These are phyloP conservation scores for Stemphylium vesicarium DNA, from an alignment of 2,329 filamentous ascomycete genomes.

Conservation along the genomic window DNA sequence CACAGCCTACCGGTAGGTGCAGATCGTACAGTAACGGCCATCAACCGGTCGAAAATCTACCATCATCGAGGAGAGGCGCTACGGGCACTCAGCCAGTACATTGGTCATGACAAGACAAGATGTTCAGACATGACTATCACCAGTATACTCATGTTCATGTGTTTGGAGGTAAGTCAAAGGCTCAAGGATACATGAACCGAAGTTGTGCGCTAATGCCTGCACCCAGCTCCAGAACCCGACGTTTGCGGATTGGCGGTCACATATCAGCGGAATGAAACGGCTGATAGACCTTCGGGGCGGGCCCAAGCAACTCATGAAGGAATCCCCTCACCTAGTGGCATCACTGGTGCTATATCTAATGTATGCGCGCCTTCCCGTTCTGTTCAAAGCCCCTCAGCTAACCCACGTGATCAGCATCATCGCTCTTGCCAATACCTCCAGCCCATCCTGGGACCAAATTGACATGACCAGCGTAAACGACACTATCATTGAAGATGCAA, in stretches of 20 bases:
- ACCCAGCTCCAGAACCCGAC: constrained; percentile 33
- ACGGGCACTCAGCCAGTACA: constrained; percentile 28
- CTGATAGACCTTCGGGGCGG: constrained; percentile 41
- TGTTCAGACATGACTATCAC: constrained; percentile 35
- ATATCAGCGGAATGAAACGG: constrained; percentile 33
- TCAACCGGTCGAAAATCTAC: constrained; percentile 30
- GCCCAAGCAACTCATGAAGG: constrained; percentile 21
- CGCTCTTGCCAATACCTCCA: constrained; percentile 34
- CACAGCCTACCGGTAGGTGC: constrained; percentile 21
- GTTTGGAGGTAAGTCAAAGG: constrained; percentile 31
- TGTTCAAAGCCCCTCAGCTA: neutral
- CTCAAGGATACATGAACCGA: no score
- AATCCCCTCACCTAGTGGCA: constrained; percentile 25
- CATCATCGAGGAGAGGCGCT: constrained; percentile 41
- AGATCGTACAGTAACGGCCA: constrained; percentile 10
- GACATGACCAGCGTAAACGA: constrained; percentile 19
- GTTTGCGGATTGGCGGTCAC: constrained; percentile 34
- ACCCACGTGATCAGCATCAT: constrained; percentile 25
- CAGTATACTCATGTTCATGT: constrained; percentile 39
- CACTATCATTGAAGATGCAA: constrained; percentile 22
- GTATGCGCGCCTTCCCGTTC: constrained; percentile 17
- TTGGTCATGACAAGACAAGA: constrained; percentile 33
- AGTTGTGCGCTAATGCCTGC: neutral
- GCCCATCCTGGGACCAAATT: constrained; percentile 35
- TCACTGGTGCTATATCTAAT: constrained; percentile 33